Evolutionary conservation across 208 protist species (phyloP), one percentile per base, ranked within the genome.

Genomic region (Leishmania gerbilli): DNA sequence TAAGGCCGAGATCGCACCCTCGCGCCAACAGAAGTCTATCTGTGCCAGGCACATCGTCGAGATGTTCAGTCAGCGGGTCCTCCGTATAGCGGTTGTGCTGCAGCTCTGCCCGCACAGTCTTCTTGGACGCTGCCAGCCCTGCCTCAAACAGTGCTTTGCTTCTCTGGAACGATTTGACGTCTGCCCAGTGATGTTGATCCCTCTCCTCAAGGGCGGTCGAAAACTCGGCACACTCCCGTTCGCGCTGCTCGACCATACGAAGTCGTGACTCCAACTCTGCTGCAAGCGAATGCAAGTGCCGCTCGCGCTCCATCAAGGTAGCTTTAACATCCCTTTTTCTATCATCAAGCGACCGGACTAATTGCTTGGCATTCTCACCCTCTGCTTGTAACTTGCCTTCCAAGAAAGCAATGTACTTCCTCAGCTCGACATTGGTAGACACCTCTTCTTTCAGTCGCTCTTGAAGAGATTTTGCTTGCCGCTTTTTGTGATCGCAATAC

Each of bases 381-480:
- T 79, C 72, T 24, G 34, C 27, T 15, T 51, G 13, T 5, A 85
- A 64, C 56, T 79, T 72, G 4, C 68, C 40, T 71, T 85, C 74
- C 21, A 85, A 71, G 37, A 85, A 37, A 0, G 72, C 60, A n/a
- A 81, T 79, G 62, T 75, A 55, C 42, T 85, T 81, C 51, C 82
- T 78, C 51, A 85, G 72, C 45, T 85, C 62, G 1, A 75, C 55
- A 24, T 85, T 81, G n/a, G 64, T 65, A 13, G 71, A 51, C 5
- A 82, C 56, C 53, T 85, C 77, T 40, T 85, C 64, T 51, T 77
- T 58, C 1, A 85, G 65, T 49, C 76, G 68, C 4, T 68, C 71
- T 11, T 67, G 62, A 21, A 85, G 67, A 9, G 42, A 56, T 65
- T 75, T 76, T 17, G 71, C 55, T 64, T 82, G 64, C 2, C 42